Evolutionary conservation across 371 early-diverging fungal species (phyloP), one percentile per base, ranked within the genome.

Genomic region (Mucor racemosus): DNA sequence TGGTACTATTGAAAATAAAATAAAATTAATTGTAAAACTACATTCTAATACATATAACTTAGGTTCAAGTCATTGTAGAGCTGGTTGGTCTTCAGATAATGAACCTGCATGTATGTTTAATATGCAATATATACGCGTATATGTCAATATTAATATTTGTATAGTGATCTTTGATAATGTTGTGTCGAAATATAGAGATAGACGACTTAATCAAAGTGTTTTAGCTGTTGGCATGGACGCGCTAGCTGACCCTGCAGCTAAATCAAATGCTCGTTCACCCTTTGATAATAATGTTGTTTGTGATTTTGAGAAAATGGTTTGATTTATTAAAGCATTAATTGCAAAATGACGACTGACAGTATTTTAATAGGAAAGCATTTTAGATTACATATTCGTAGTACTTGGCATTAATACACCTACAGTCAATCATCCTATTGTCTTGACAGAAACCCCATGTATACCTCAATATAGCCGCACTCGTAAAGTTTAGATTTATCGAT

Each of bases 331-430:
- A 26, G 26, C 26, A 26, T 26, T 26, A 14, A 42, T 3, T 21
- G 5, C 8, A 55, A 1, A 19, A 5, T 9, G 9, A 26, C 13
- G 31, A 13, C 53, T 53, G 53, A 53, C 31, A 53, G 53, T 21
- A 53, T 13, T 60, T 4, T 15, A 21, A 60, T 48, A 91, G 91
- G 96, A 96, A 78, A 74, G 82, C 19, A 80, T 92, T 8, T 69
- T 96, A 59, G 97, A 96, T 75, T 96, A 96, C 66, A 86, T 91
- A 5, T 94, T 96, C 67, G 67, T 88, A 10, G 88, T 91, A 48
- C 80, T 96, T 21, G 95, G 95, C 8, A 87, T 95, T 54, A 85
- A 87, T 50, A 81, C 88, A 5, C 84, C 84, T 10, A 70, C 61
- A 14, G 80, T 95, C 13, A 67, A 86, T 19, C 94, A 94, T 74